Evolutionary conservation across 2,329 filamentous ascomycete genomes (phyloP).

Genomic region (Lachnellula arida): DNA sequence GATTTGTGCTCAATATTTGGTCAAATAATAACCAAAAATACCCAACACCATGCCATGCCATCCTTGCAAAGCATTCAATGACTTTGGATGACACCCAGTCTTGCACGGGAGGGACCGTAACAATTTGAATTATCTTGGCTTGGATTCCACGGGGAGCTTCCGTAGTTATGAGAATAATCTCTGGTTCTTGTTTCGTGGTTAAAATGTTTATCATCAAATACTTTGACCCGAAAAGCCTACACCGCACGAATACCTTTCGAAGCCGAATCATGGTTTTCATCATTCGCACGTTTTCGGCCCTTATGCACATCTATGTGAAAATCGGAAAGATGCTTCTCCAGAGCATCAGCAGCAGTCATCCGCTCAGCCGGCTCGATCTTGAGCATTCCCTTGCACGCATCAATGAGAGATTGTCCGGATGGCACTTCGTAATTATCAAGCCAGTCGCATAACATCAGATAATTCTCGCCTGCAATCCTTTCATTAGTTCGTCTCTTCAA

Average conservation of each 20-base stretch:
- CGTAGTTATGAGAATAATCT: too few species aligned
- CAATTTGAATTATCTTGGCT: not conserved
- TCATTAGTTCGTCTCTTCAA: constrained; percentile 6
- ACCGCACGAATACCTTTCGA: not conserved
- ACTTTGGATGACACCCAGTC: not conserved
- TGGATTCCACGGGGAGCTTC: too few species aligned
- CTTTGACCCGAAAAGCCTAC: not conserved
- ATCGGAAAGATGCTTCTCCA: constrained; percentile 2
- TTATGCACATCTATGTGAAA: constrained; percentile 3
- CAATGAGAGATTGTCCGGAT: not conserved
- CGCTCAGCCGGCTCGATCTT: constrained; percentile 5
- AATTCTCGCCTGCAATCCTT: constrained; percentile 2
- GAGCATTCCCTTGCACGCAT: constrained; percentile 3
- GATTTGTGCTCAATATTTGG: too few species aligned
- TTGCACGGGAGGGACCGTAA: too few species aligned
- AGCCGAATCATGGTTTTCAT: not conserved
- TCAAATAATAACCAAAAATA: too few species aligned
- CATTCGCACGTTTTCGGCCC: constrained; percentile 3
- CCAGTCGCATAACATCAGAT: not conserved
- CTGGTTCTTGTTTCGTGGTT: not conserved
- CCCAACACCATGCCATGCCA: too few species aligned
- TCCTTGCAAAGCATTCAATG: too few species aligned
- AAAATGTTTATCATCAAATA: not conserved
- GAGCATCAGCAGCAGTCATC: constrained; percentile 4
- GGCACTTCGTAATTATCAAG: not conserved